Evolutionary conservation across 192 early-diverging fungal genomes (phyloP).

Genomic region (Coemansia sp.): DNA sequence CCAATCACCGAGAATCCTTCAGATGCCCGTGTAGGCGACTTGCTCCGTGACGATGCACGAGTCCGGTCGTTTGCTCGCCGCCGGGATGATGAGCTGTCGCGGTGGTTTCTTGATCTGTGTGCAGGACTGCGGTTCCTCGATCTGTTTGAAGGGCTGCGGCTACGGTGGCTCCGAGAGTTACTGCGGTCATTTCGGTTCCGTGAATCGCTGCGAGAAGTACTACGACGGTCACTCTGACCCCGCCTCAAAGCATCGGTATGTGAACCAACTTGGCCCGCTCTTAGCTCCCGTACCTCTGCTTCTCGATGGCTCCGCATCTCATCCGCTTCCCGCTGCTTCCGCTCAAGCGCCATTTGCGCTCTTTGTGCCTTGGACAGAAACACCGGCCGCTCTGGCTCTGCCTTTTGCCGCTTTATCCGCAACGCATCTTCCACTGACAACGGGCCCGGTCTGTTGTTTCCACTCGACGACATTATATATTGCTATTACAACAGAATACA

Average conservation of each 20-base stretch:
- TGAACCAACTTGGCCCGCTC: background rate
- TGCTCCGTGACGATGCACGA: slow-evolving; percentile 9
- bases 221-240: background rate
- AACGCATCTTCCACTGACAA: slow-evolving; percentile 49
- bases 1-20: slow-evolving; percentile 31
- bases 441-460: slow-evolving; percentile 13
- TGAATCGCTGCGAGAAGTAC: background rate
- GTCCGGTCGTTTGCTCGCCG: slow-evolving; percentile 7
- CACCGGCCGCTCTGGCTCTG: slow-evolving; percentile 35
- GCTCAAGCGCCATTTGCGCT: slow-evolving; percentile 80
- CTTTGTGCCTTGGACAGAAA: slow-evolving; percentile 94
- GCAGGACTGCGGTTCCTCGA: slow-evolving; percentile 11
- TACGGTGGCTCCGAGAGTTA: background rate
- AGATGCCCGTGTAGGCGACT: slow-evolving; percentile 7
- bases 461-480: background rate
- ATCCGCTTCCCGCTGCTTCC: slow-evolving; percentile 78
- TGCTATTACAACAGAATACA: too few species aligned
- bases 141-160: slow-evolving; percentile 10
- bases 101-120: slow-evolving; percentile 9
- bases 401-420: slow-evolving; percentile 21
- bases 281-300: slow-evolving; percentile 57
- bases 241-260: background rate
- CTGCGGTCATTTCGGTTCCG: slow-evolving; percentile 3
- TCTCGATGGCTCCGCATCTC: slow-evolving; percentile 62
- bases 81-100: slow-evolving; percentile 35